Evolutionary conservation across 148 eudicot genomes (phyloP).

Genomic region (Fagopyrum tataricum): DNA sequence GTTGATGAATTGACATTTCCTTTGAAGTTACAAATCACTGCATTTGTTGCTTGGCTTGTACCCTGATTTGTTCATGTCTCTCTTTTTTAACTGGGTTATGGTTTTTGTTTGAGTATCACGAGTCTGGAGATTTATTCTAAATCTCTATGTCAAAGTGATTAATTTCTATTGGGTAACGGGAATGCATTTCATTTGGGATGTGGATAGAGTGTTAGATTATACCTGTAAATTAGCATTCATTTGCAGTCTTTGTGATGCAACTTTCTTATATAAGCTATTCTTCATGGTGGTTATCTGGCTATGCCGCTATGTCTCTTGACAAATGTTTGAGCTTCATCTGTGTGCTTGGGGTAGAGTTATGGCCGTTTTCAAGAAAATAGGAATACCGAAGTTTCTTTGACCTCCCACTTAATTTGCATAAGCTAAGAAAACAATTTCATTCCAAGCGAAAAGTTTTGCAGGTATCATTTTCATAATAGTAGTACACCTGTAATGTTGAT

Average conservation of each 20-base stretch:
- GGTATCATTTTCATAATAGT: background rate
- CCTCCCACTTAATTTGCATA: background rate
- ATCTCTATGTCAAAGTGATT: background rate
- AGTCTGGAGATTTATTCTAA: too few relatives aligned
- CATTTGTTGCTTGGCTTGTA: background rate
- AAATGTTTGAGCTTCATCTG: background rate
- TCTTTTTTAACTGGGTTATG: background rate
- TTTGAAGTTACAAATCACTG: background rate
- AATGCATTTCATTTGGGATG: background rate
- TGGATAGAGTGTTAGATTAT: background rate
- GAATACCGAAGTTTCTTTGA: background rate
- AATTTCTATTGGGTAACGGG: background rate
- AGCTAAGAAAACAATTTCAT: background rate
- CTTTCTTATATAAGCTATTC: background rate
- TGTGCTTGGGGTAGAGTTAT: background rate
- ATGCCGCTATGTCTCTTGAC: background rate
- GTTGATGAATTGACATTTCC: background rate
- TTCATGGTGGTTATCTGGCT: background rate
- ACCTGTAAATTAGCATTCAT: background rate
- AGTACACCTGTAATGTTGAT: background rate
- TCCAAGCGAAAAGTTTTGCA: background rate
- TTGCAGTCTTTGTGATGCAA: background rate
- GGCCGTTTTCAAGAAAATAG: background rate
- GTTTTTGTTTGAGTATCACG: background rate
- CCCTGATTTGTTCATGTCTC: background rate